Base-by-base conservation (phyloP, 257 asterid genomes). In the Solanum ossicruentum region DNA sequence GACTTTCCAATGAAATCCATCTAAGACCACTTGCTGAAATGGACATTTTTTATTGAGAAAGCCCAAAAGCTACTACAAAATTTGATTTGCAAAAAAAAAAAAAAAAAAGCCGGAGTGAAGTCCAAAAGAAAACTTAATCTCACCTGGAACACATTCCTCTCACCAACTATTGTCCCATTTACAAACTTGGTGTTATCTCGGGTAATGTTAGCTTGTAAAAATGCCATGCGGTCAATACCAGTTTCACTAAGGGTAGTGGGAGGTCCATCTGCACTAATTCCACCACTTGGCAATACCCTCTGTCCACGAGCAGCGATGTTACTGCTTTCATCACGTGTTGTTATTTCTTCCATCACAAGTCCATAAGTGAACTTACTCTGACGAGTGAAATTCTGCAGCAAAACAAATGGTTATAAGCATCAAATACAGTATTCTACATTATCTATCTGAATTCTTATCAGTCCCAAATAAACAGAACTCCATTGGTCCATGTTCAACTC, bases 201-300 rank as follows among this genome's bases (percentile, higher is more conserved):
- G 18, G 99, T 95, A 86, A 97, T 93, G 88, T 95, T 97, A 77
- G 98, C 96, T 89, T 97, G 99, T 84, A 91, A 87, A 89, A 95
- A 94, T 77, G 92, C 98, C 98, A 97, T 89, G 12, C 91, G 97
- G 86, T 97, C 99, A 75, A 94, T 93, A 87, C 99, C 98, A 66
- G 98, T 95, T 87, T 98, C 99, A 84, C 99, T 97, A 83, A 97
- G 97, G 28, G 99, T 97, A 54, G 99, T 97, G 36, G 99, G 98
- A 77, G 99, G 99, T 86, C 99, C 99, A 91, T 97, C 99, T 43
- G 94, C 93, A 84, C 99, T 95, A 83, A 94, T 91, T 88, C 99
- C 99, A 80, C 99, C 99, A 90, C 93, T 95, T 60, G 99, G 98
- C 89, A 97, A 83, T 82, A 97, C 89, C 90, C 99, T 92, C 88